Conservation (phyloP, 1,139 yeast genomes). For the Hanseniaspora gamundiae region DNA sequence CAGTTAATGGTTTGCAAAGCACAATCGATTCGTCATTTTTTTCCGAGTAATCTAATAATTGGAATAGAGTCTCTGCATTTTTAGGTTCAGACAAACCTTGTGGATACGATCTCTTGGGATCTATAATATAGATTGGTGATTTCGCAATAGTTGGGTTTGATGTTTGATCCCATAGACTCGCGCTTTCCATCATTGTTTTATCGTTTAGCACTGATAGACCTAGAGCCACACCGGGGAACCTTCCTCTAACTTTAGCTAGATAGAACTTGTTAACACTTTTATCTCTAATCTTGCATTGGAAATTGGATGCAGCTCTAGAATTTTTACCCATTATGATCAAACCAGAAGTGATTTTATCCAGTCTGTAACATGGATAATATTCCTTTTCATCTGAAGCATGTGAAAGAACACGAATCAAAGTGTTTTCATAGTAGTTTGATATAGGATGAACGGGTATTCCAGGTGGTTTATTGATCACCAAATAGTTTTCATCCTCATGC, state of each 20-base stretch:
- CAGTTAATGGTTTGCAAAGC: conserved; percentile 55
- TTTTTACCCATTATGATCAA: conserved; percentile 47
- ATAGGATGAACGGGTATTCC: conserved; percentile 79
- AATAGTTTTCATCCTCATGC: conserved; percentile 33
- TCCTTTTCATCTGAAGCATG: conserved; percentile 26
- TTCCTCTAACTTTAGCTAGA: conserved; percentile 50
- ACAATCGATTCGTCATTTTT: conserved; percentile 41
- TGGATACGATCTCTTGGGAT: conserved; percentile 41
- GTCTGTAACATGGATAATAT: conserved; percentile 51
- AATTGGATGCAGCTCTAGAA: conserved; percentile 30
- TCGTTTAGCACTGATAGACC: conserved; percentile 1
- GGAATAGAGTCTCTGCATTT: conserved; percentile 33
- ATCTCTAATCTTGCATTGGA: conserved; percentile 35
- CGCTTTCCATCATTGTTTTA: neutral
- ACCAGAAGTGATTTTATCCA: conserved; percentile 71
- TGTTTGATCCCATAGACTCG: conserved; percentile 4
- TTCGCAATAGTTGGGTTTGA: conserved; percentile 33
- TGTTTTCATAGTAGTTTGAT: conserved; percentile 48
- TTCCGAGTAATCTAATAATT: conserved; percentile 24
- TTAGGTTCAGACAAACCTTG: conserved; percentile 21
- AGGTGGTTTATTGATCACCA: conserved; percentile 61
- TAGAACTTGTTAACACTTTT: conserved; percentile 33
- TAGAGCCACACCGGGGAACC: conserved; percentile 31
- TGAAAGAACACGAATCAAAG: conserved; percentile 48
- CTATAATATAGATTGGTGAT: conserved; percentile 56